phyloP scores from a whole-genome alignment of 768 basidiomycete genomes.

The Chalciporus sphaerocephalus region DNA sequence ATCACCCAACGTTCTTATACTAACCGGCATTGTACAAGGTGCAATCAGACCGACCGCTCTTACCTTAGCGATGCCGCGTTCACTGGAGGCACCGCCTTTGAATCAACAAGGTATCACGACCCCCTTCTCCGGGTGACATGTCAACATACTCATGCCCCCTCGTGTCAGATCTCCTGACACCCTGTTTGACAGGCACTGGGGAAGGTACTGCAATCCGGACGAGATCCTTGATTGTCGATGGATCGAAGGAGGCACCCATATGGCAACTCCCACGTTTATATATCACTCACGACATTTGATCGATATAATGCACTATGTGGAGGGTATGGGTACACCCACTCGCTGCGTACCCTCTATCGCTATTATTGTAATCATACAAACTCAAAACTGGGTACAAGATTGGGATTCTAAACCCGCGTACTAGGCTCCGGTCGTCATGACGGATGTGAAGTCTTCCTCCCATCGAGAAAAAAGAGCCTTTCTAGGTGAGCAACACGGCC shows the following conservation, averaged over 20 bases:
- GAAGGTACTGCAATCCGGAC: constrained; percentile 19
- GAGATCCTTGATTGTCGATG: constrained; percentile 32
- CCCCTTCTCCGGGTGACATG: constrained; percentile 31
- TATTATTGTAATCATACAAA: constrained; percentile 23
- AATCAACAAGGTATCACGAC: constrained; percentile 28
- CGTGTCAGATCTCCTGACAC: constrained; percentile 29
- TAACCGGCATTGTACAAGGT: constrained; percentile 32
- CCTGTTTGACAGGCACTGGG: constrained; percentile 30
- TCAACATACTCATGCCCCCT: constrained; percentile 33
- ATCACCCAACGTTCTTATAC: constrained; percentile 34
- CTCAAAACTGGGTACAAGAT: constrained; percentile 12
- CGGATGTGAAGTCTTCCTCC: constrained; percentile 22
- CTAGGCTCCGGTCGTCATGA: constrained; percentile 20
- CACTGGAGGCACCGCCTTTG: constrained; percentile 30
- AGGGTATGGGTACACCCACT: constrained; percentile 10
- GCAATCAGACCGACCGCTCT: constrained; percentile 22
- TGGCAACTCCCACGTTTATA: constrained; percentile 32
- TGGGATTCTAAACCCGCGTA: constrained; percentile 7
- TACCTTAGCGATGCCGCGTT: constrained; percentile 36
- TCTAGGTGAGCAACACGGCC: constrained; percentile 8
- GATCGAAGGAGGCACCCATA: constrained; percentile 17
- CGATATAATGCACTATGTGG: constrained; percentile 23
- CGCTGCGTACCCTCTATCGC: constrained; percentile 13
- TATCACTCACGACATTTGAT: constrained; percentile 34
- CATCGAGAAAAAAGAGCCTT: constrained; percentile 13